Conservation (phyloP, 2,329 filamentous ascomycete genomes). For the Taxawa tesnikishii region DNA sequence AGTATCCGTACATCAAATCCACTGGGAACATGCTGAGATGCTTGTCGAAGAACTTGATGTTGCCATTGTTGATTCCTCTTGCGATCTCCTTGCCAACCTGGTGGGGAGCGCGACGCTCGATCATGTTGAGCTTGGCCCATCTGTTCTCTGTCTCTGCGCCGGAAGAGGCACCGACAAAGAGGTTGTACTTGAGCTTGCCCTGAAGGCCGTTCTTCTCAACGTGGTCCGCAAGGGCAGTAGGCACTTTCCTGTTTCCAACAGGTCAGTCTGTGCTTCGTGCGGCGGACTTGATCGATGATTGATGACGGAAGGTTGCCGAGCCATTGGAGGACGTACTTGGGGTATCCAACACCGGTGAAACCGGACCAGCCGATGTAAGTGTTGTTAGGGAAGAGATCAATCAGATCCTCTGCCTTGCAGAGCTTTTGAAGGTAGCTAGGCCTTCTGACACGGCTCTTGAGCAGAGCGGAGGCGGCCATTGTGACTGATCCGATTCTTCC, state of each 20-base stretch:
- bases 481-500: no score
- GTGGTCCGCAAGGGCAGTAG: constrained; percentile 72
- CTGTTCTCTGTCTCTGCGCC: constrained; percentile 84
- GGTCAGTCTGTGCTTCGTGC: no score
- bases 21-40: constrained; percentile 86
- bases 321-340: constrained; percentile 48
- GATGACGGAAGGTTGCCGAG: no score
- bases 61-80: constrained; percentile 78
- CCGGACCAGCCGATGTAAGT: constrained; percentile 86
- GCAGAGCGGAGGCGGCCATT: constrained; percentile 49
- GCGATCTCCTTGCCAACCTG: constrained; percentile 85
- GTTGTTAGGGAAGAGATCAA: constrained; percentile 71
- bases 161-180: constrained; percentile 83
- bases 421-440: constrained; percentile 73
- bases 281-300: no score
- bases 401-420: constrained; percentile 63
- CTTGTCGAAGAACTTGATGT: constrained; percentile 90
- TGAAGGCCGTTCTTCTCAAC: constrained; percentile 79
- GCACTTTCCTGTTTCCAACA: constrained; percentile 71
- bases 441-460: constrained; percentile 63
- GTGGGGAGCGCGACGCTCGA: constrained; percentile 71
- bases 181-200: constrained; percentile 71
- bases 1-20: constrained; percentile 65
- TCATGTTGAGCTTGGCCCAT: constrained; percentile 86
- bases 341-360: constrained; percentile 83